These are phyloP conservation scores for Aristolochia fimbriata DNA, from an alignment of 164 flowering plant genomes.

Conservation along the genomic window DNA sequence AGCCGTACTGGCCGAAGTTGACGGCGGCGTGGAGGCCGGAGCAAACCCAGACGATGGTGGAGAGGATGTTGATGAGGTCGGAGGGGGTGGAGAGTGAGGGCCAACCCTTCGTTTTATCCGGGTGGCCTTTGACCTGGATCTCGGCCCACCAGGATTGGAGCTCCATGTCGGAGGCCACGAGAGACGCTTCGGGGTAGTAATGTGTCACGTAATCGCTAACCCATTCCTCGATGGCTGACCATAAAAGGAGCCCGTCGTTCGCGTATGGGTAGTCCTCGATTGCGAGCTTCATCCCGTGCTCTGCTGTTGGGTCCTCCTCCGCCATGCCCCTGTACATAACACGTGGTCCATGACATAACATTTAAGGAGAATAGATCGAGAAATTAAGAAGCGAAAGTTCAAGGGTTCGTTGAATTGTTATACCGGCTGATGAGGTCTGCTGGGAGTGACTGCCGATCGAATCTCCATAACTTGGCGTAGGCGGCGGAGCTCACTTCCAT, in stretches of 20 bases:
- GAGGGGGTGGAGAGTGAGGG: conserved; percentile 15
- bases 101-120: conserved; percentile 35
- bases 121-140: conserved; percentile 23
- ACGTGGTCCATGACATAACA: too few species aligned
- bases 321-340: conserved; percentile 38
- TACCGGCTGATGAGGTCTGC: conserved; percentile 29
- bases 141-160: conserved; percentile 25
- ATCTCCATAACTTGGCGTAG: conserved; percentile 22
- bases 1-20: conserved; percentile 27
- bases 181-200: conserved; percentile 8
- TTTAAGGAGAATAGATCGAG: too few species aligned
- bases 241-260: conserved; percentile 19
- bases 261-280: conserved; percentile 27
- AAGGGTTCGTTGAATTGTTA: not conserved
- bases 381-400: too few species aligned
- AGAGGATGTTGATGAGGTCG: conserved; percentile 14
- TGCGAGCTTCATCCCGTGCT: conserved; percentile 21
- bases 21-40: conserved; percentile 28
- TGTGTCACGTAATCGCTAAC: conserved; percentile 17
- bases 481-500: conserved; percentile 21
- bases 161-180: conserved; percentile 15
- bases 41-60: conserved; percentile 28
- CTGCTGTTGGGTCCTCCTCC: conserved; percentile 21
- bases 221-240: conserved; percentile 22
- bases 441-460: conserved; percentile 25